Base-by-base conservation (phyloP, 768 basidiomycete genomes). In the Tephrocybe sp. region DNA sequence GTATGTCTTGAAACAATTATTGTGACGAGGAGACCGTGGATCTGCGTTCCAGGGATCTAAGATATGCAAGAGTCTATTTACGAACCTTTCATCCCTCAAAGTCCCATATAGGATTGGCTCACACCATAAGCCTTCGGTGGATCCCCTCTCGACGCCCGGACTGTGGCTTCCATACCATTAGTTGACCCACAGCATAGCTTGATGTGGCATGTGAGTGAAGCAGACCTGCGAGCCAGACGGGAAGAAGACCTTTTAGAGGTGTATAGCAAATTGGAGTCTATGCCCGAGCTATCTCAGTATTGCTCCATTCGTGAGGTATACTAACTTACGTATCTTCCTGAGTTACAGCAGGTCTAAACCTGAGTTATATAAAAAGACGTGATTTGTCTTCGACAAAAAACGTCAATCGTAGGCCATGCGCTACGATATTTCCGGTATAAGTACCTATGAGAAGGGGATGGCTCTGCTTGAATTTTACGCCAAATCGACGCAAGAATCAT, bases 11-110 rank as follows among this genome's bases (percentile, higher is more conserved):
- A 30, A 40, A 45, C 7, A 12, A 4, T 7, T 19, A 4, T 19
- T 42, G 8, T 16, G 40, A 56, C 55, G 55, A 56, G 55, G 55
- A 56, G 47, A 45, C 56, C 52, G 52, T 53, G 52, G 56, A 51
- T 57, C 52, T 53, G 36, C 14, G 20, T 5, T 6, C 19, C 19
- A 39, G 9, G 44, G 43, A 56, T 56, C 51, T 56, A 38, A 35
- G 20, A 36, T 22, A 34, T 52, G 31, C 36, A 51, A 45, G 44
- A 32, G 45, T 51, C 50, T 45, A 51, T 36, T 51, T 52, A 52
- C 45, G 45, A 46, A 39, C 45, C 45, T 52, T 45, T 40, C 38
- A 43, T 46, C 23, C 22, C 30, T 32, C 16, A 16, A 46, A 51
- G 12, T n/a, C 51, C 51, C 51, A 46, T 52, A 46, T 52, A 52